Evolutionary conservation across 2,329 filamentous ascomycete genomes (phyloP).

Genomic region (Alternaria sp.): DNA sequence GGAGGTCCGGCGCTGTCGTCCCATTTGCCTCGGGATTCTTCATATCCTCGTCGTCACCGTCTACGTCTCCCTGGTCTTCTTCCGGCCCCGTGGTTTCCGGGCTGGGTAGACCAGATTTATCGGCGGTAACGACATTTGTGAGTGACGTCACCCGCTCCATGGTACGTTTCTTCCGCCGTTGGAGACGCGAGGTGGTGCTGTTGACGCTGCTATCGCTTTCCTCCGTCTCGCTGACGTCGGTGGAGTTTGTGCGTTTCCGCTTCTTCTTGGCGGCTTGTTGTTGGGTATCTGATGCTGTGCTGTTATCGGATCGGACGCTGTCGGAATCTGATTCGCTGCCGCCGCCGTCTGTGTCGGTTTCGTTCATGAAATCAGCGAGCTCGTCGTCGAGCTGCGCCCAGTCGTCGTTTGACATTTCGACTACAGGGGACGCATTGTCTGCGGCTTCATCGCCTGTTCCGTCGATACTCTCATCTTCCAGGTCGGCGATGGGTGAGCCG

Average conservation of each 20-base stretch:
- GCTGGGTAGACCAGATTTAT: constrained; percentile 50
- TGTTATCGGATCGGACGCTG: constrained; percentile 40
- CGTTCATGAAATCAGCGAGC: constrained; percentile 73
- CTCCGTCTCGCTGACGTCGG: constrained; percentile 47
- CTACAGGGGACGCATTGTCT: constrained; percentile 34
- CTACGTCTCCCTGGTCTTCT: constrained; percentile 51
- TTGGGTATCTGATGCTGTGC: constrained; percentile 32
- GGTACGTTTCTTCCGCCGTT: constrained; percentile 57
- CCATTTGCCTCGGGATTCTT: constrained; percentile 45
- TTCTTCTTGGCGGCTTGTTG: constrained; percentile 35
- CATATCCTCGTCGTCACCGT: constrained; percentile 54
- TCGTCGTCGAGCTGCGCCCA: constrained; percentile 69
- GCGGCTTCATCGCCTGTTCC: constrained; percentile 47
- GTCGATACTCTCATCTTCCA: constrained; percentile 53
- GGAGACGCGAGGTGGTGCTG: constrained; percentile 49
- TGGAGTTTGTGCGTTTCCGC: constrained; percentile 44
- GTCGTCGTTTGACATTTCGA: constrained; percentile 40
- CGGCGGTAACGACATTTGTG: constrained; percentile 50
- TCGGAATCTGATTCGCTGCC: constrained; percentile 41
- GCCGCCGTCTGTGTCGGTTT: constrained; percentile 44
- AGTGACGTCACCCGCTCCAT: constrained; percentile 55
- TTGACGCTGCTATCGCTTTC: constrained; percentile 49
- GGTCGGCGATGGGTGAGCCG: constrained; percentile 46
- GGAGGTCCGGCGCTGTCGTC: constrained; percentile 48
- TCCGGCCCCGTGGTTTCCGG: constrained; percentile 49